Percentiles rank a stretch among this genome's conserved stretches.
Evolutionary conservation across 371 early-diverging fungal genomes (phyloP).

Genomic region (Saksenaea oblongispora): DNA sequence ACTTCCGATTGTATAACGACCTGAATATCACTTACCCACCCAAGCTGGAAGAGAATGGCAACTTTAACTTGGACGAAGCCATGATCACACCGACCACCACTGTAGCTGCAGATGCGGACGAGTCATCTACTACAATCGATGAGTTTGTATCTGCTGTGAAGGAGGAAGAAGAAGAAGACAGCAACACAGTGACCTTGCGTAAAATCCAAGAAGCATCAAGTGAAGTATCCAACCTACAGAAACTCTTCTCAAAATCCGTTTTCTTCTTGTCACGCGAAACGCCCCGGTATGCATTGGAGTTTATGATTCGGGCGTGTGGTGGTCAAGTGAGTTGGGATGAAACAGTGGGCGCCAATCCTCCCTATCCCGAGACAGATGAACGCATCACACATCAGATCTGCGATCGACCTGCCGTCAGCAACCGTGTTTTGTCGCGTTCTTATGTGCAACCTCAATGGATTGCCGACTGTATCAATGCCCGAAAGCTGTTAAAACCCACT

Average conservation of each 20-base stretch:
- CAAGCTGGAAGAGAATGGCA: constrained; percentile 76
- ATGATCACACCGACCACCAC: constrained; percentile 15
- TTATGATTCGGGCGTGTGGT: constrained; percentile 87
- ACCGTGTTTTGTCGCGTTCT: constrained; percentile 68
- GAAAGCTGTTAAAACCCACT: constrained; percentile 66
- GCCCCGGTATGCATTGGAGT: constrained; percentile 90
- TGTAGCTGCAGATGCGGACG: constrained; percentile 38
- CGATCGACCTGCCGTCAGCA: constrained; percentile 79
- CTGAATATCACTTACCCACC: constrained; percentile 90
- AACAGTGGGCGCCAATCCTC: constrained; percentile 79
- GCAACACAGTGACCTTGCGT: constrained; percentile 48
- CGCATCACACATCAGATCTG: constrained; percentile 87
- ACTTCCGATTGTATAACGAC: constrained; percentile 88
- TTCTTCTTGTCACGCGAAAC: constrained; percentile 95
- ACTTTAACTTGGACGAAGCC: constrained; percentile 72
- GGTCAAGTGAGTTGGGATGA: constrained; percentile 91
- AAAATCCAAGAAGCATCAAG: constrained; percentile 60
- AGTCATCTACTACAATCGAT: constrained; percentile 32
- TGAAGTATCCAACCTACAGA: constrained; percentile 53
- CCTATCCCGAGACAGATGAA: constrained; percentile 75
- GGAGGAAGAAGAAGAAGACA: constrained; percentile 39
- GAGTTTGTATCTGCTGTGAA: constrained; percentile 48
- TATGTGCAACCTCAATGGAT: constrained; percentile 99
- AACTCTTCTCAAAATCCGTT: constrained; percentile 75
- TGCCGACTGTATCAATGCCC: constrained; percentile 91